These are phyloP conservation scores for Prinsepia uniflora DNA, from an alignment of 306 rosid genomes.

Conservation along the genomic window DNA sequence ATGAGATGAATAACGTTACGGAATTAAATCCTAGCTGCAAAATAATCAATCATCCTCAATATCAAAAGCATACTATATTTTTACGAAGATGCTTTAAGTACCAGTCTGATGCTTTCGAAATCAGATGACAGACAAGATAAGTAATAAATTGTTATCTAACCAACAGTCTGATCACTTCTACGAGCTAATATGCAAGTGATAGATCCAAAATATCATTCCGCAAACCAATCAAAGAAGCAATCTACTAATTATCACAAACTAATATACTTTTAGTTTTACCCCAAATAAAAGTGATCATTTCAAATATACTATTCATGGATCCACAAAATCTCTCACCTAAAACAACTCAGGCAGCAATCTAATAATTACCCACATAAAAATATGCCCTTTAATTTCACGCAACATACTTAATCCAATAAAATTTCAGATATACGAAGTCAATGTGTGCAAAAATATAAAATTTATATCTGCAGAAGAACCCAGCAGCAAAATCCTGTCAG, in stretches of 20 bases:
- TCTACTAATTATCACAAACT: not conserved
- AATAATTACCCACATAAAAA: not conserved
- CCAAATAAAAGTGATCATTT: no score
- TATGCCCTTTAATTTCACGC: not conserved
- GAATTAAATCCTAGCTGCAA: not conserved
- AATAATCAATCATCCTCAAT: not conserved
- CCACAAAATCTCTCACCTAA: slow-evolving; percentile 13
- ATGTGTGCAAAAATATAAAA: not conserved
- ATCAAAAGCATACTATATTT: not conserved
- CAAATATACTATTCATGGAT: slow-evolving; percentile 25
- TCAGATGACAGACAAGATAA: not conserved
- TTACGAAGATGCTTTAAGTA: not conserved
- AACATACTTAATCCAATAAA: slow-evolving; percentile 17
- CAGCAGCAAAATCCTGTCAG: slow-evolving; percentile 46
- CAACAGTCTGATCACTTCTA: not conserved
- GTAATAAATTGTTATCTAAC: not conserved
- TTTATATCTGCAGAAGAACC: slow-evolving; percentile 97
- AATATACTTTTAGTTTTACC: not conserved
- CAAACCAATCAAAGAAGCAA: slow-evolving; percentile 12
- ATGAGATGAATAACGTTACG: not conserved
- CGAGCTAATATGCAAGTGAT: slow-evolving; percentile 4
- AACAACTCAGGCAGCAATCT: not conserved
- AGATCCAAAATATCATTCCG: slow-evolving; percentile 28
- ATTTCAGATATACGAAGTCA: not conserved
- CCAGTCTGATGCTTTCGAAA: not conserved